phyloP scores from a whole-genome alignment of 306 rosid genomes.

The Quercus engelmannii region DNA sequence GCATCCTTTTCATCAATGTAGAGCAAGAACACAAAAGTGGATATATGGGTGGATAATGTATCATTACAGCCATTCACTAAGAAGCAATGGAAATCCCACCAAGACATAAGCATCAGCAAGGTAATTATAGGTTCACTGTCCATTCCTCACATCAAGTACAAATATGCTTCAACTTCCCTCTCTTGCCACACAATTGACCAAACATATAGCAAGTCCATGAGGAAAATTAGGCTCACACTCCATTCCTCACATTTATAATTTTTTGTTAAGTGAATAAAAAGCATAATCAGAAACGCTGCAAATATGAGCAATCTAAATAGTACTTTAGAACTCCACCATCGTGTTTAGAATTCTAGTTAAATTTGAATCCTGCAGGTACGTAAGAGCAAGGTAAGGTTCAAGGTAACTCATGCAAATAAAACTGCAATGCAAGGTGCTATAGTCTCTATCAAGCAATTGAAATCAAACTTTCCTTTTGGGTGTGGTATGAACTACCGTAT shows the following conservation, averaged over 20 bases:
- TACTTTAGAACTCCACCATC: background rate
- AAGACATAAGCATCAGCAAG: slow-evolving; percentile 49
- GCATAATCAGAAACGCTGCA: background rate
- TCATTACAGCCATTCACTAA: slow-evolving; percentile 67
- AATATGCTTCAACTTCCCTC: too few relatives aligned
- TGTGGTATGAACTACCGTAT: slow-evolving; percentile 55
- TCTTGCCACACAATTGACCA: too few relatives aligned
- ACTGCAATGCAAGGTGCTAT: slow-evolving; percentile 43
- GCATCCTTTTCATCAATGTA: slow-evolving; percentile 12
- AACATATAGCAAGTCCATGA: too few relatives aligned
- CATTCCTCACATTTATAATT: too few relatives aligned
- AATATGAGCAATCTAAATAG: background rate
- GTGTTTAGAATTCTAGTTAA: background rate
- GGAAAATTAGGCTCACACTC: too few relatives aligned
- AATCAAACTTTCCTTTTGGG: slow-evolving; percentile 53
- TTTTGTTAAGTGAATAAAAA: background rate
- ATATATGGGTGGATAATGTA: slow-evolving; percentile 62
- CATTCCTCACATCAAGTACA: too few relatives aligned
- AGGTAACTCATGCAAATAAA: slow-evolving; percentile 31
- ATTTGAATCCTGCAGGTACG: slow-evolving; percentile 47
- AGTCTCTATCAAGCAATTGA: slow-evolving; percentile 34
- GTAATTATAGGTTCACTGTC: slow-evolving; percentile 18
- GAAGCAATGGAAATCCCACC: slow-evolving; percentile 66
- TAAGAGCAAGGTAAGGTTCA: slow-evolving; percentile 49
- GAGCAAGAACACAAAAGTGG: slow-evolving; percentile 44